Base-by-base conservation (phyloP, 768 basidiomycete genomes). In the Dendrothele bispora region DNA sequence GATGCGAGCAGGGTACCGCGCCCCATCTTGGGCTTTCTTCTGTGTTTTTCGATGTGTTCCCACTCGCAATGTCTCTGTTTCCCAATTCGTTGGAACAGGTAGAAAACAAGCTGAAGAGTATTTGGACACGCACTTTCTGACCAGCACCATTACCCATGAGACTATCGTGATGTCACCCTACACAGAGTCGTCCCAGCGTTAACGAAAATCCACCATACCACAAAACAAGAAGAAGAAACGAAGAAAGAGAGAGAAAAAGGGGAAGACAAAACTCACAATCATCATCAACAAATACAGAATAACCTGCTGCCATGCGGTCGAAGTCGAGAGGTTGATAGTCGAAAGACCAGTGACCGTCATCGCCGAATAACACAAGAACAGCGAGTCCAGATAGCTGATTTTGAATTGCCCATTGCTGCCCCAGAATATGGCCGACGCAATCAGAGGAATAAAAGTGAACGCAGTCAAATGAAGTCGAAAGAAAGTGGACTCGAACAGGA, bases 101-200 rank as follows among this genome's bases (percentile, higher is more conserved):
- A 18, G 14, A 2, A 10, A 29, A 8, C 4, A 5, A 21, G 11
- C 28, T 7, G 12, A 38, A 2, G 7, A 36, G 35, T 5, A 15
- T 4, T 43, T n/a, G n/a, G n/a, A n/a, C n/a, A 55, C 66, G 43
- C 49, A 79, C 77, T 79, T 77, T 45, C 85, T 69, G n/a, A 83
- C 75, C 38, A 83, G 66, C 25, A 86, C 82, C 75, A 84, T 83
- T 32, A 82, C 64, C 79, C 84, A 83, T 3, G 82, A 81, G 15
- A 83, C 78, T 21, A 72, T 66, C 0, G 78, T 77, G 43, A 74
- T 58, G 46, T 75, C 69, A 1, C 78, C 77, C 69, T 79, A 48
- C 2, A 52, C 34, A n/a, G n/a, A n/a, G n/a, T n/a, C n/a, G n/a
- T n/a, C n/a, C n/a, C n/a, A n/a, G n/a, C n/a, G n/a, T n/a, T n/a